Evolutionary conservation across 2,329 filamentous ascomycete species (phyloP).

Genomic region (Hypoxylon sp.): DNA sequence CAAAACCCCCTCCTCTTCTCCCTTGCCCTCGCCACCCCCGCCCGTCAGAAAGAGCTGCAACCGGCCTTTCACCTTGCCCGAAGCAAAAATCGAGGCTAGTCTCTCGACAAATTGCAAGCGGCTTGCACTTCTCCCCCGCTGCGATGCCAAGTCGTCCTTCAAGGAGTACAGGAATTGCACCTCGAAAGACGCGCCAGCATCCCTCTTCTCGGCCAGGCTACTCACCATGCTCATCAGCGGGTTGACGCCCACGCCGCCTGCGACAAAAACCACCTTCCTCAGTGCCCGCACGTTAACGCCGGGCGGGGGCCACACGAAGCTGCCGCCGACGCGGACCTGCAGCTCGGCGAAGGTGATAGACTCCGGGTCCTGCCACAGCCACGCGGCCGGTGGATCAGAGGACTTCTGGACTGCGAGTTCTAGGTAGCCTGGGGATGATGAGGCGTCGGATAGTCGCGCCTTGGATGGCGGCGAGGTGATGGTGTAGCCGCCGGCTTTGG

Average conservation of each 20-base stretch:
- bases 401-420: conserved; percentile 85
- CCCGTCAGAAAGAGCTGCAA: conserved; percentile 66
- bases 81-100: conserved; percentile 60
- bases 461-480: conserved; percentile 81
- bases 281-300: conserved; percentile 61
- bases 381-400: conserved; percentile 77
- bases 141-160: conserved; percentile 51
- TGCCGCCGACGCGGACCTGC: conserved; percentile 81
- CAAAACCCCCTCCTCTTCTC: conserved; percentile 36
- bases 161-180: conserved; percentile 77
- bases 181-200: conserved; percentile 52
- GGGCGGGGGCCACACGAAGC: conserved; percentile 83
- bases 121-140: conserved; percentile 45
- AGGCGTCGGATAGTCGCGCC: conserved; percentile 55
- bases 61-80: conserved; percentile 57
- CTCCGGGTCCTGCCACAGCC: conserved; percentile 75
- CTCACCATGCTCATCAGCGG: conserved; percentile 82
- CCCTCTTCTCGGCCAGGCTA: conserved; percentile 64
- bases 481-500: conserved; percentile 87
- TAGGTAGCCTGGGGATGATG: conserved; percentile 63
- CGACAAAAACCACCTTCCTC: conserved; percentile 78
- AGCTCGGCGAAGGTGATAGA: conserved; percentile 73
- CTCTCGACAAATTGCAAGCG: conserved; percentile 67
- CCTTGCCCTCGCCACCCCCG: conserved; percentile 28
- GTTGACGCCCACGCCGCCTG: conserved; percentile 87